Percentiles rank a stretch among this genome's conserved stretches.
Conservation (phyloP, 2,329 filamentous ascomycete species). For the Penicillium italicum region DNA sequence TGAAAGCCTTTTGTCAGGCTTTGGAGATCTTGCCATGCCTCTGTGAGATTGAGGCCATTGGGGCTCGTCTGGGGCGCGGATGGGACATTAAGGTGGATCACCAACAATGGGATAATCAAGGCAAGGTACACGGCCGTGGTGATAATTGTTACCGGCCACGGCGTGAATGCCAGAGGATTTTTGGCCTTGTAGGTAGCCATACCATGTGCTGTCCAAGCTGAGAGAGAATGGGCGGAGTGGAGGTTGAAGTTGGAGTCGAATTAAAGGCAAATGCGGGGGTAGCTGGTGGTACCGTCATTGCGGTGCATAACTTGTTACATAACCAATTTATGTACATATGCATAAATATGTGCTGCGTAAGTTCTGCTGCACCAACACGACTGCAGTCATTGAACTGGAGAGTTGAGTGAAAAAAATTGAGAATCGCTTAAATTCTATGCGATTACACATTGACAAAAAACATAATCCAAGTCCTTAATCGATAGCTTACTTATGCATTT, state of each 20-base stretch:
- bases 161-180: conserved; percentile 67
- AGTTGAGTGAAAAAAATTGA: neutral
- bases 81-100: conserved; percentile 74
- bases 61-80: conserved; percentile 56
- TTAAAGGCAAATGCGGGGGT: conserved; percentile 20
- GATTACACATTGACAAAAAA: conserved; percentile 10
- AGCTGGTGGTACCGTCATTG: conserved; percentile 13
- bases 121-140: conserved; percentile 72
- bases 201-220: conserved; percentile 6
- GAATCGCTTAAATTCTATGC: conserved; percentile 14
- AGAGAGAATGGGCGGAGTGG: conserved; percentile 5
- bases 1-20: conserved; percentile 72
- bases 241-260: conserved; percentile 20
- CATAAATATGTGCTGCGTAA: neutral
- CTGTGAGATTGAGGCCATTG: conserved; percentile 70
- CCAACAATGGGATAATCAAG: conserved; percentile 67
- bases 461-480: conserved; percentile 11
- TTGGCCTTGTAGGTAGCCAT: conserved; percentile 38
- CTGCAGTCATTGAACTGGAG: neutral
- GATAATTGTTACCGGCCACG: conserved; percentile 77
- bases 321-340: neutral
- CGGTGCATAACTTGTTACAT: conserved; percentile 4
- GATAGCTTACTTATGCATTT: conserved; percentile 30
- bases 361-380: neutral
- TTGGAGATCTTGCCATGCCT: conserved; percentile 83